These are phyloP conservation scores for Polyrhizophydium stewartii DNA, from an alignment of 371 early-diverging fungal genomes.

Conservation along the genomic window DNA sequence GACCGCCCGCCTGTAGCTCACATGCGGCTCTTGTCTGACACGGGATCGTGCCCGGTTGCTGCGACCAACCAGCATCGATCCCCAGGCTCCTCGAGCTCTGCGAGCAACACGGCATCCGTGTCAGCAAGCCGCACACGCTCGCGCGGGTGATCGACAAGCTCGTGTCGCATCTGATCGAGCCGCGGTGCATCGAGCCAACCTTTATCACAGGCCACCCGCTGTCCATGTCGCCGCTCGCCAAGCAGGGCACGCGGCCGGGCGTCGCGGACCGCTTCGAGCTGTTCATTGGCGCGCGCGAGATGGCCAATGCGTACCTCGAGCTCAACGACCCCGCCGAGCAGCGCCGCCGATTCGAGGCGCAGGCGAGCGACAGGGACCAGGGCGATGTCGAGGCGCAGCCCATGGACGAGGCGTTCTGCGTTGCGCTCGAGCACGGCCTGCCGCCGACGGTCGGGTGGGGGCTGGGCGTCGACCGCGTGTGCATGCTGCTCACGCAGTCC, in stretches of 20 bases:
- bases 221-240: conserved; percentile 93
- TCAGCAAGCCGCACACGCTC: conserved; percentile 68
- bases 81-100: conserved; percentile 49
- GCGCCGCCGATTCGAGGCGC: conserved; percentile 73
- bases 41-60: too few relatives aligned
- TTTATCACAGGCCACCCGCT: conserved; percentile 91
- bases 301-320: conserved; percentile 98
- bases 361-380: conserved; percentile 53
- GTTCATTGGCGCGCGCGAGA: conserved; percentile 87
- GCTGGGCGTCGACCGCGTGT: conserved; percentile 93
- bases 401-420: conserved; percentile 82
- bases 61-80: conserved; percentile 2
- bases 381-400: conserved; percentile 85
- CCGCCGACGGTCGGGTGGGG: conserved; percentile 99
- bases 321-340: conserved; percentile 99
- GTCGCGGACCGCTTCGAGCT: conserved; percentile 89
- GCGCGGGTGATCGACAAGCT: conserved; percentile 86
- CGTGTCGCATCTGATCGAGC: conserved; percentile 89
- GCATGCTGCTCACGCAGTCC: conserved; percentile 82
- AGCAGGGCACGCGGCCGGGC: conserved; percentile 37
- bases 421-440: conserved; percentile 90
- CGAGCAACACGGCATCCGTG: conserved; percentile 45
- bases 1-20: neutral
- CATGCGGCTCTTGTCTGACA: too few relatives aligned
- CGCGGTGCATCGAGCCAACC: conserved; percentile 87